These are phyloP conservation scores for Colletotrichum lentis DNA, from an alignment of 2,329 filamentous ascomycete genomes.

Conservation along the genomic window DNA sequence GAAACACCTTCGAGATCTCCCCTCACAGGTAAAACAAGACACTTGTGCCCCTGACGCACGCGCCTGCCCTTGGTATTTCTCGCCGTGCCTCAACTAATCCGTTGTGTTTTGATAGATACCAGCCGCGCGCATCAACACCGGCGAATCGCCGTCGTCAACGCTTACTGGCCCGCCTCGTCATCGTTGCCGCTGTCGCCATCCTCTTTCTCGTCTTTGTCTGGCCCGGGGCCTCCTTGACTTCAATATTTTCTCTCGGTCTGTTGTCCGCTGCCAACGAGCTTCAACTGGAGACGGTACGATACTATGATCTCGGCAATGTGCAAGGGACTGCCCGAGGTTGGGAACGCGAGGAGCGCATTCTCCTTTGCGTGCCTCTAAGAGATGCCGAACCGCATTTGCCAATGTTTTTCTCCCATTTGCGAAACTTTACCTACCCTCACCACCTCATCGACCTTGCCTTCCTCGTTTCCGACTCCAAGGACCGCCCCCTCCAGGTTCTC, in stretches of 20 bases:
- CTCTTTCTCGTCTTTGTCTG: slow-evolving; percentile 79
- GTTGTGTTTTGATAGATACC: slow-evolving; percentile 68
- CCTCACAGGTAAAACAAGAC: slow-evolving; percentile 76
- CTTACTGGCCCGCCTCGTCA: slow-evolving; percentile 71
- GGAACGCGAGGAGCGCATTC: slow-evolving; percentile 94
- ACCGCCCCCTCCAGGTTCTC: slow-evolving; percentile 81
- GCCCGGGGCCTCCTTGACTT: slow-evolving; percentile 69
- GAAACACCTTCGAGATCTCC: slow-evolving; percentile 84
- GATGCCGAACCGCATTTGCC: slow-evolving; percentile 90
- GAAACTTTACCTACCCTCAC: slow-evolving; percentile 96
- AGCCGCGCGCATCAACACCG: slow-evolving; percentile 78
- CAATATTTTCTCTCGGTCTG: slow-evolving; percentile 73
- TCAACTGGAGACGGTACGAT: slow-evolving; percentile 92
- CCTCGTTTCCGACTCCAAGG: slow-evolving; percentile 95
- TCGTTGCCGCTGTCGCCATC: slow-evolving; percentile 64
- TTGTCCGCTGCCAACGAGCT: slow-evolving; percentile 73
- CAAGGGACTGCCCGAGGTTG: slow-evolving; percentile 91
- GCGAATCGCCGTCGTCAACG: slow-evolving; percentile 77
- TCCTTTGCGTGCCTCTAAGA: slow-evolving; percentile 91
- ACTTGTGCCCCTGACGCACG: not conserved
- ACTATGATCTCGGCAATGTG: slow-evolving; percentile 93
- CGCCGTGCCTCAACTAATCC: slow-evolving; percentile 38
- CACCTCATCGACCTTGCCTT: slow-evolving; percentile 96
- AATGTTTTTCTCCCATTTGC: slow-evolving; percentile 99
- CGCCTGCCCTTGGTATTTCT: slow-evolving; percentile 5